Evolutionary conservation across 225 moss, liverwort and hornwort species (phyloP).

Genomic region (Lunularia cruciata): DNA sequence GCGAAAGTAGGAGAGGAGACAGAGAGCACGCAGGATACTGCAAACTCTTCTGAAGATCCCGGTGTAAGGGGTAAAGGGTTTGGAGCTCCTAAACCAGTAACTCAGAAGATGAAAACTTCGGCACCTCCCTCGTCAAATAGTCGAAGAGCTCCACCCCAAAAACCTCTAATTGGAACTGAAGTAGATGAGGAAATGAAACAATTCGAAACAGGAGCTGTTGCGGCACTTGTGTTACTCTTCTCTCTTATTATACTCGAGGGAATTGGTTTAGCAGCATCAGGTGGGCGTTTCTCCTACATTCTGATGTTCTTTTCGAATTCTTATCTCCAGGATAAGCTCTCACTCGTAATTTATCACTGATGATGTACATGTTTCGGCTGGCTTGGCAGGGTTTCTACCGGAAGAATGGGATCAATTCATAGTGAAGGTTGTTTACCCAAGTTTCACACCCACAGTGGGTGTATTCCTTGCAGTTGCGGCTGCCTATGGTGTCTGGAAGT

Average conservation of each 20-base stretch:
- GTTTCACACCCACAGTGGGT: constrained; percentile 44
- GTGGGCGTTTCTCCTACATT: background rate
- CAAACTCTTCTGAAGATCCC: background rate
- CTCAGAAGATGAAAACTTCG: constrained; percentile 35
- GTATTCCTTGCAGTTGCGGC: constrained; percentile 43
- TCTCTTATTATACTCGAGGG: constrained; percentile 39
- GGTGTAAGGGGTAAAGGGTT: constrained; percentile 36
- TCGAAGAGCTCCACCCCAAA: constrained; percentile 37
- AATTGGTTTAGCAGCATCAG: constrained; percentile 34
- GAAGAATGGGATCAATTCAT: constrained; percentile 45
- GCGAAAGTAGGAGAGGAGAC: constrained; percentile 27
- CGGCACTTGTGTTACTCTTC: constrained; percentile 34
- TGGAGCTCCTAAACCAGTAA: constrained; percentile 31
- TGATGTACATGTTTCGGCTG: background rate
- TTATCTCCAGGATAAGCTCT: background rate
- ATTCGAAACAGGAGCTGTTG: constrained; percentile 36
- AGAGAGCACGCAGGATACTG: constrained; percentile 12
- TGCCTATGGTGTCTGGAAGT: constrained; percentile 46
- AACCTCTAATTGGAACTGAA: constrained; percentile 35
- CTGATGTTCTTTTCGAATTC: too few relatives aligned
- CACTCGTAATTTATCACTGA: too few relatives aligned
- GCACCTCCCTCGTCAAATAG: constrained; percentile 21
- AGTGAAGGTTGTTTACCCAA: constrained; percentile 31
- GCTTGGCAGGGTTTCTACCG: constrained; percentile 36
- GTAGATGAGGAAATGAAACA: constrained; percentile 27